Base-by-base conservation (phyloP, 2,329 filamentous ascomycete species). In the Nigrospora osmanthi region DNA sequence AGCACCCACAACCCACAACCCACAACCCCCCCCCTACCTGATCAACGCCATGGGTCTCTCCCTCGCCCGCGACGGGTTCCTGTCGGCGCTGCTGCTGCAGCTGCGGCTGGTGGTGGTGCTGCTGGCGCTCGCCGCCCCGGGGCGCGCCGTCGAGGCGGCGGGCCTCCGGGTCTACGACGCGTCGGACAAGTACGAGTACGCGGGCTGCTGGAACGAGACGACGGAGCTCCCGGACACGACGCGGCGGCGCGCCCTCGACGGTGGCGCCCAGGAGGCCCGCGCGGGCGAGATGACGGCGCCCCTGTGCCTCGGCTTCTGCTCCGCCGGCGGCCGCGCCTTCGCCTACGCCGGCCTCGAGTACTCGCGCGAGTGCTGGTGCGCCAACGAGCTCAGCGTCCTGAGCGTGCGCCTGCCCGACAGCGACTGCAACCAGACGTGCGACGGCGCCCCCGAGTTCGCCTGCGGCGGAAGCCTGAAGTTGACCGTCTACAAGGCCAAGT, bases 191-290 rank as follows among this genome's bases (percentile, higher is more conserved):
- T 80, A 78, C 61, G 49, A 44, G 14, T 80, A 80, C 59, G 56
- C 61, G n/a, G 78, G 78, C 45, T 82, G 78, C 64, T 80, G 64
- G 63, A 77, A 78, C 52, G 78, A 81, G 56, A 79, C 76, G 2
- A 70, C 66, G n/a, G 62, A 64, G 35, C 54, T 74, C 13, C 48
- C 59, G 13, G 59, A 61, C 48, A 66, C 72, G 5, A 63, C 64
- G 28, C 63, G 63, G 39, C 57, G 48, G 40, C 69, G 66, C 53
- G 74, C 77, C 14, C 63, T 81, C 5, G 52, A 60, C 16, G 68
- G 64, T 38, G 70, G 71, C 39, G 56, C 55, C 39, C 65, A 66
- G 50, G 58, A 67, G 46, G 65, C 70, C 35, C 50, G 56, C 14
- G 55, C 64, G 11, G 71, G 67, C 44, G 61, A 62, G 49, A 75